Percentiles rank a stretch among this genome's conserved stretches.
These are phyloP conservation scores for Plasmodium knowlesi DNA, from an alignment of 169 alveolate genomes.

Conservation along the genomic window DNA sequence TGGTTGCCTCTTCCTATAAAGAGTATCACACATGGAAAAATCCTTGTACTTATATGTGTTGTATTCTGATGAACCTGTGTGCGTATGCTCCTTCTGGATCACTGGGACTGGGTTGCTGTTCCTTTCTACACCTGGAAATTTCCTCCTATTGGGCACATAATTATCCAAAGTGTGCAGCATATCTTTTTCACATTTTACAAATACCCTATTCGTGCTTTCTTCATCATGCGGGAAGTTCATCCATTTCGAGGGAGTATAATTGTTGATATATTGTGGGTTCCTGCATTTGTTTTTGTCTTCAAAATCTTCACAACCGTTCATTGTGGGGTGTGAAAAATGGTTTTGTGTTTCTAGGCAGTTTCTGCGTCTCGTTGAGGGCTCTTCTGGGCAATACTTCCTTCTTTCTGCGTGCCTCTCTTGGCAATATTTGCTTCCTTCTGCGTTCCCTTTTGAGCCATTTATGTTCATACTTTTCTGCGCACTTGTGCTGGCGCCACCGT, in stretches of 20 bases:
- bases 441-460: background rate
- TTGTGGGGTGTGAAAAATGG: background rate
- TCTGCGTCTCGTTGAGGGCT: background rate
- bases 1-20: background rate
- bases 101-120: background rate
- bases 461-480: background rate
- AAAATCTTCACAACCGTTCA: background rate
- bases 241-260: constrained; percentile 5
- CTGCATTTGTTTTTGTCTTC: constrained; percentile 4
- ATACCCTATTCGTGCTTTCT: background rate
- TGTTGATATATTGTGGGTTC: background rate
- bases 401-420: too few species aligned
- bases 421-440: too few species aligned
- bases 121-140: background rate
- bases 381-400: background rate
- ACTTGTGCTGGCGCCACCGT: background rate
- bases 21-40: background rate
- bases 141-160: background rate
- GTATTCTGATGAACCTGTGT: background rate
- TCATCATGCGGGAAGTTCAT: background rate
- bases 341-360: background rate
- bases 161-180: background rate
- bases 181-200: constrained; percentile 18
- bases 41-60: background rate
- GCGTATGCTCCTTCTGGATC: background rate